Evolutionary conservation across 148 eudicot species (phyloP), one percentile per base, ranked within the genome.

Genomic region (Cornus kousa): DNA sequence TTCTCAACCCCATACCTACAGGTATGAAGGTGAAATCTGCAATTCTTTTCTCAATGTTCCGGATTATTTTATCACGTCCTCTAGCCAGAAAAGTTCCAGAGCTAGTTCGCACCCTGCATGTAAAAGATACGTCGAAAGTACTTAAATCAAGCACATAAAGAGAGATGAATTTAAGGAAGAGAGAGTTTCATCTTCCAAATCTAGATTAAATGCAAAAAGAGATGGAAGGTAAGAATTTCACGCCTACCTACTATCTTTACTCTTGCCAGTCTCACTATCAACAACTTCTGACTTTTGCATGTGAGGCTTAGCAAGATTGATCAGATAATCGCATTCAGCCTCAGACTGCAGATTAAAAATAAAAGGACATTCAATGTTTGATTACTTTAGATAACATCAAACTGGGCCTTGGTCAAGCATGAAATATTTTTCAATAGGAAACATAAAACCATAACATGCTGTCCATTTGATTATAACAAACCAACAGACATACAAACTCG

Each of bases 171-270:
- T 4, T 13, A 65, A 39, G 71, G 24, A 14, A 50, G 70, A 77
- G 40, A 46, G 43, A 1, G 46, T 70, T 3, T 65, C 53, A 74
- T 74, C 57, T 76, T 67, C 62, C 39, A 48, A 76, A 46, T 24
- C 72, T 37, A 24, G 32, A 17, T 16, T 16, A 80, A 28, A 80
- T 23, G 74, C 62, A 67, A 37, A 70, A 22, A 62, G 73, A 73
- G 78, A 79, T 55, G 70, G 39, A 68, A 66, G 59, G 70, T 71
- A 39, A 73, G 24, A 23, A 55, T 67, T 79, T 72, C 87, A 70
- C 80, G 83, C 98, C 98, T 91, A 84, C 98, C 98, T 91, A 86
- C 99, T 95, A 82, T 95, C 98, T 82, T 76, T 86, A 82, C 99
- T 89, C 89, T 88, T 87, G 80, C 99, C 98, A 20, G 98, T 95